Base-by-base conservation (phyloP, 164 flowering plant genomes). In the Tetracentron sinense region DNA sequence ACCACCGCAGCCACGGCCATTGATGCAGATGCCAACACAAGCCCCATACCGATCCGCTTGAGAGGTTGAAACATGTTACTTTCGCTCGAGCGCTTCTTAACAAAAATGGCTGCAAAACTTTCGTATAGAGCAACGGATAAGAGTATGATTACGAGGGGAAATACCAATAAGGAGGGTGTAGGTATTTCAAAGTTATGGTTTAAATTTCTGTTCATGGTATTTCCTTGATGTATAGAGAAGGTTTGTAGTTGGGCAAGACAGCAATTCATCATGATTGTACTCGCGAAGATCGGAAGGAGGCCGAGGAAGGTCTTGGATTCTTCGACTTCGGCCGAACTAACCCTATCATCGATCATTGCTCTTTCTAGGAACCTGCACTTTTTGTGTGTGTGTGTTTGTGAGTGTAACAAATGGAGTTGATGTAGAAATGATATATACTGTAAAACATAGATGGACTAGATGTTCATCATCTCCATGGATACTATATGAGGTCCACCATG, bases 181-280 rank as follows among this genome's bases (percentile, higher is more conserved):
- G 78, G 81, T 7, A 77, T 35, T 21, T 66, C 25, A 57, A 77
- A 74, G 25, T 58, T 22, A 0, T 44, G 49, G 38, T 62, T 17
- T 7, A 74, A 54, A 38, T 42, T 54, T 17, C 54, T 63, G 60
- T 75, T 70, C 78, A 75, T 74, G 17, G 61, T 65, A 1, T 38
- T 11, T 28, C 74, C 78, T 71, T 77, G 80, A 14, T 68, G 66
- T 0, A 77, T 61, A 14, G 68, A 63, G 58, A 77, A 73, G 33
- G 80, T 73, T 56, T 71, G 70, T 6, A 74, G 58, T 38, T 78
- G 81, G 3, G 81, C 78, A 17, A 75, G 26, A 44, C 78, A 74
- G 35, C 71, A 67, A 27, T 74, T 75, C 76, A 75, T 69, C 33
- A 72, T 68, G 50, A 74, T 67, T 5, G 78, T 68, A 49, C 68